Base-by-base conservation (phyloP, 169 alveolate genomes). In the Babesia gibsoni region DNA sequence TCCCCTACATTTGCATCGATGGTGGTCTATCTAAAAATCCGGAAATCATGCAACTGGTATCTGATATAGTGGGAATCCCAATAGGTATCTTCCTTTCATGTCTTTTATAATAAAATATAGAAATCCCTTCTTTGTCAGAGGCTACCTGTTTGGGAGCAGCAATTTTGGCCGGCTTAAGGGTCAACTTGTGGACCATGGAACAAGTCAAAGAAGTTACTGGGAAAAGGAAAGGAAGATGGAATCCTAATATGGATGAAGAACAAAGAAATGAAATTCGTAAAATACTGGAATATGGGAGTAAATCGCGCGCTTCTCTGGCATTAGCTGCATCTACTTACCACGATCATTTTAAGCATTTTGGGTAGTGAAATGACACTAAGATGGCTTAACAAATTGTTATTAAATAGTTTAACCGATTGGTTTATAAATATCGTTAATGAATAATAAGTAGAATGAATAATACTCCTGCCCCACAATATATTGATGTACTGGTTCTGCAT, bases 101-200 rank as follows among this genome's bases (percentile, higher is more conserved):
- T 18, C 3, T n/a, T 1, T 16, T 1, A 25, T 10, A 2, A 1
- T 0, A 25, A 10, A 10, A n/a, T 39, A 45, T 68, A 61, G 92
- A 48, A 35, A 67, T 12, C 45, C 92, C 91, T 3, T 37, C 45
- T 52, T 69, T 46, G 20, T 41, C 52, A 23, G 97, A 94, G 64
- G 84, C 92, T 14, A 94, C 97, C 16, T 91, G 93, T 18, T 63
- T 87, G 25, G 97, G 97, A 16, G 96, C 96, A 7, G 97, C 96
- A 20, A 83, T 91, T 25, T 75, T 91, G 30, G 97, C 97, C 29
- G 97, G 97, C 4, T 18, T 94, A 6, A 90, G 84, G 30, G 85
- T 64, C 2, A 88, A 85, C 36, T 58, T 87, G 35, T 92, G 94
- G 95, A 37, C 66, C 64, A 20, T 89, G 41, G 89, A 82, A 16